These are phyloP conservation scores for Microbotryum saponariae DNA, from an alignment of 1,284 basidiomycete genomes.

Conservation along the genomic window DNA sequence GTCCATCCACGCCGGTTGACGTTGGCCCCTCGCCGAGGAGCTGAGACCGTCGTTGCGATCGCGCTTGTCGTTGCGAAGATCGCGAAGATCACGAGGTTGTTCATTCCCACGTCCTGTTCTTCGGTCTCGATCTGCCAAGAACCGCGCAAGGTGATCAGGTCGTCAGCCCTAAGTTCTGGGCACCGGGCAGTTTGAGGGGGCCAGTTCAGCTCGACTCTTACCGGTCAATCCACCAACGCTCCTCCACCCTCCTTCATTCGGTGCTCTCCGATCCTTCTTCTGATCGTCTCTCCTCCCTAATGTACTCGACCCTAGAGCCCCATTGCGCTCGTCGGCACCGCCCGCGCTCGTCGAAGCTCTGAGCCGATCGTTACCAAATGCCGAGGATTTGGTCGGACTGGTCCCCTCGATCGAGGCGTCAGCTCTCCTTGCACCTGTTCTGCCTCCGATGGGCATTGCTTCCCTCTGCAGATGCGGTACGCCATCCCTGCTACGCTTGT, in stretches of 20 bases:
- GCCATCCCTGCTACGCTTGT: not conserved
- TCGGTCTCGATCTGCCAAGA: not conserved
- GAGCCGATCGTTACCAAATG: not conserved
- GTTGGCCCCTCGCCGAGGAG: not conserved
- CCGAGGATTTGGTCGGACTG: not conserved
- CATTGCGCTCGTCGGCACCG: not conserved
- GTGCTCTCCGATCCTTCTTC: slow-evolving; percentile 15
- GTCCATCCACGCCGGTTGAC: slow-evolving; percentile 28
- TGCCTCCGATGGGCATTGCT: not conserved
- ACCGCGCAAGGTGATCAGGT: too few species aligned
- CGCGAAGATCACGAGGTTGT: not conserved
- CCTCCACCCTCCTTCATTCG: slow-evolving; percentile 29
- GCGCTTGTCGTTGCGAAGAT: slow-evolving; percentile 1
- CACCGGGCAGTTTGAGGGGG: not conserved
- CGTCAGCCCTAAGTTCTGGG: too few species aligned
- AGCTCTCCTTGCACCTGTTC: not conserved
- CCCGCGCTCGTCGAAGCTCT: slow-evolving; percentile 3
- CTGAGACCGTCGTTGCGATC: not conserved
- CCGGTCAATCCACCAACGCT: slow-evolving; percentile 13
- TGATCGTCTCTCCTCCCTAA: not conserved
- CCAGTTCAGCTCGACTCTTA: not conserved
- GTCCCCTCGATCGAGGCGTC: slow-evolving; percentile 1
- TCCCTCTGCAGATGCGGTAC: not conserved
- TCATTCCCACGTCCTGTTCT: not conserved
- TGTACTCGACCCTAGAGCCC: not conserved